Conservation (phyloP, 352 stramenopile species). For the Peronospora farinosa region DNA sequence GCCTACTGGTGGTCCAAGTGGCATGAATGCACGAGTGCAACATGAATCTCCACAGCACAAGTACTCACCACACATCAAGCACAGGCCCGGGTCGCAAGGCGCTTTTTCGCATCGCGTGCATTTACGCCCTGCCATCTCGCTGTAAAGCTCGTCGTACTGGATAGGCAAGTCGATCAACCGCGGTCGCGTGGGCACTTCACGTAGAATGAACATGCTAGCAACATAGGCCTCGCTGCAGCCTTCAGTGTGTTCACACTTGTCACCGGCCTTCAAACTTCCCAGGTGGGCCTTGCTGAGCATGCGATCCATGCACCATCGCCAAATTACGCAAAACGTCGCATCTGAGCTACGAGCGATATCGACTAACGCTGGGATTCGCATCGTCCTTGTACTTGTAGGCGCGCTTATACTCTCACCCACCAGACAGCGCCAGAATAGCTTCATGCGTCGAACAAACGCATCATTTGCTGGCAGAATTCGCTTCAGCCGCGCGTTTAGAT, state of each 20-base stretch:
- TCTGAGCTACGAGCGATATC: constrained; percentile 54
- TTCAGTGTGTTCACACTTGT: constrained; percentile 84
- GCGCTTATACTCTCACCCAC: constrained; percentile 26
- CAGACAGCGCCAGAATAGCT: constrained; percentile 77
- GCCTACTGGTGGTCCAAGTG: constrained; percentile 63
- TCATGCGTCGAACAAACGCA: constrained; percentile 77
- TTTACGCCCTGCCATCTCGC: constrained; percentile 53
- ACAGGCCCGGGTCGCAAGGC: constrained; percentile 69
- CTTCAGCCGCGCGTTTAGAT: constrained; percentile 38
- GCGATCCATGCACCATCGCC: constrained; percentile 82
- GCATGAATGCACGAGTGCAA: constrained; percentile 73
- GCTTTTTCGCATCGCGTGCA: constrained; percentile 63
- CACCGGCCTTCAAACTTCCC: constrained; percentile 56
- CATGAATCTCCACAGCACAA: constrained; percentile 83
- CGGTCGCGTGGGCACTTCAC: constrained; percentile 48
- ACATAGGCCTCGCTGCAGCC: constrained; percentile 80
- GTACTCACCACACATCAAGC: constrained; percentile 78
- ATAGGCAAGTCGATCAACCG: constrained; percentile 72
- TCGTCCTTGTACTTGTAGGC: constrained; percentile 6
- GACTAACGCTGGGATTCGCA: constrained; percentile 41
- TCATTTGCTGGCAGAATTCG: constrained; percentile 46
- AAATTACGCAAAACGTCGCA: constrained; percentile 66
- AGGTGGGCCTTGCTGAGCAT: constrained; percentile 73
- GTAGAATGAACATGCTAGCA: constrained; percentile 85
- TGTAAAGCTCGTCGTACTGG: constrained; percentile 86